Evolutionary conservation across 1,284 basidiomycete genomes (phyloP), one percentile per base, ranked within the genome.

Genomic region (Leccinum cinnamomeum): DNA sequence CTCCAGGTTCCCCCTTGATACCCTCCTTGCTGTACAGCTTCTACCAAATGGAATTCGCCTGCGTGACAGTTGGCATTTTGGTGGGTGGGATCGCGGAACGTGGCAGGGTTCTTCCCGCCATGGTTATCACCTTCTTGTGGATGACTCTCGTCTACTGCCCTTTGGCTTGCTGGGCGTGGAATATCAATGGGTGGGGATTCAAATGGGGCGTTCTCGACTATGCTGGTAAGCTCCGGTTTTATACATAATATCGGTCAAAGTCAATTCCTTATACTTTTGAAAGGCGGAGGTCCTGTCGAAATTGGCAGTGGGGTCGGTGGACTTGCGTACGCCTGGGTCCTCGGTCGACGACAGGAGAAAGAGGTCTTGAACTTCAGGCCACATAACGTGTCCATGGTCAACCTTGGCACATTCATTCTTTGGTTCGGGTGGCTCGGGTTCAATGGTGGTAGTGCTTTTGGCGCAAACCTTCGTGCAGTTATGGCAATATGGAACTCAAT

Each of bases 121-220:
- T 96, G 84, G 79, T 97, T 33, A 90, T 97, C 73, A 86, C 87
- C 25, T 97, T 97, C 76, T 74, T 87, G 65, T 97, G 95, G 95
- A 81, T 87, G 71, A 94, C 92, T 3, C 67, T 94, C 57, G 91
- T 94, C 2, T 95, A 95, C 72, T 92, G 91, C 68, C 90, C 91
- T 1, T 78, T 94, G 53, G 89, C 89, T 5, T 87, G 84, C 71
- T 91, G 91, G 90, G 84, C 86, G 28, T 94, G 92, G 91, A 83
- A 82, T 58, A 71, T 79, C 0, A 85, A 88, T 65, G 95, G 95
- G 8, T 98, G 95, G 95, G 95, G 86, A 0, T 88, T 86, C 77
- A 90, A 89, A 69, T 95, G 92, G 90, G 94, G 95, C 25, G 92
- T 95, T 7, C 82, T 95, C 53, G 95, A 97, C 77, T 95, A 89